Evolutionary conservation across 1,284 basidiomycete genomes (phyloP), one percentile per base, ranked within the genome.

Genomic region (Ustilago crameri): DNA sequence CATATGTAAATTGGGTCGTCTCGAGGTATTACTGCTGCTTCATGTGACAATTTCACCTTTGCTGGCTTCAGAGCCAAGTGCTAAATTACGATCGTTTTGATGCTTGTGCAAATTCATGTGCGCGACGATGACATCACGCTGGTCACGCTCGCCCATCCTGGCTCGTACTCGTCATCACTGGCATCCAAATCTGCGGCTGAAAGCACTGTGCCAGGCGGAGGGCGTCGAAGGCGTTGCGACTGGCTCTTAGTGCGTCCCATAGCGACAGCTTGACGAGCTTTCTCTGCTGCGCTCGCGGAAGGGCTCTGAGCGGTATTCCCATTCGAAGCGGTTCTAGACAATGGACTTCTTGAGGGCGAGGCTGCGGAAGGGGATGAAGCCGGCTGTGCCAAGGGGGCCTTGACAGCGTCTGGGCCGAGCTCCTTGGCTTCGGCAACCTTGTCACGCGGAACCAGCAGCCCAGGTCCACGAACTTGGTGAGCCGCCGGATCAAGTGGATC

Each of bases 161-260:
- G 78, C 58, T 80, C 78, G 51, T 80, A 80, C 35, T 80, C 78
- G 42, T 80, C 78, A 38, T 80, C 78, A 41, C 77, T 79, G 20
- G 78, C 78, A 30, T 80, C 78, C 38, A 80, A 55, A 32, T 80
- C 78, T 12, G 76, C 76, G 2, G 77, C 69, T 5, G 63, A 75
- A 17, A 80, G 61, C 46, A 70, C 52, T 3, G 72, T 69, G 38
- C 78, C 78, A 9, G 74, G 74, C 14, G 78, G 78, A 18, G 77
- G 77, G 30, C 75, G 63, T 42, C 72, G 59, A 18, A 78, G 34
- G 5, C 70, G 47, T 50, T 73, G 70, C 14, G 70, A 73, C 49
- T 74, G 74, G 32, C 67, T 65, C 54, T 76, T 77, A 20, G 63
- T 73, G 17, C 76, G 54, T 42, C 61, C 76, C 44, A 68, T 51